Percentiles rank a stretch among this genome's conserved stretches.
Evolutionary conservation across 1,284 basidiomycete genomes (phyloP).

Genomic region (Porogramme epimiltina): DNA sequence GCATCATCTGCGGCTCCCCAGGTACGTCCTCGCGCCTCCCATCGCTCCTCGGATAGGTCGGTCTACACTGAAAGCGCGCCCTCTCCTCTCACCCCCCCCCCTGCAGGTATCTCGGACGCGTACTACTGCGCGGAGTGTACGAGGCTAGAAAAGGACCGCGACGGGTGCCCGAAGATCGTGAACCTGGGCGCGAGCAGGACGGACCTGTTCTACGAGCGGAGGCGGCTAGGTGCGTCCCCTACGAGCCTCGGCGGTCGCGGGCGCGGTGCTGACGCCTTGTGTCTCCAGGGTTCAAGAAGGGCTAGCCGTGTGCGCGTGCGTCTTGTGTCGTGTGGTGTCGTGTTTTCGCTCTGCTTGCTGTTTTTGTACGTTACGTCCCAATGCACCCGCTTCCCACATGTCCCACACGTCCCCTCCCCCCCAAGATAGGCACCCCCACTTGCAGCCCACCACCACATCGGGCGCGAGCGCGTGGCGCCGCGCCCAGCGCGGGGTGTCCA

Average conservation of each 20-base stretch:
- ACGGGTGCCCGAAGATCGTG: conserved; percentile 99
- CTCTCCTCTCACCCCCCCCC: background rate
- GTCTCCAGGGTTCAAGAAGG: conserved; percentile 75
- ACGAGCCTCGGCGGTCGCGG: background rate
- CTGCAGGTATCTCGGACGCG: conserved; percentile 91
- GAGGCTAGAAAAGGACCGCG: conserved; percentile 93
- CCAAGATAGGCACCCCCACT: no score
- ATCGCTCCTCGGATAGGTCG: background rate
- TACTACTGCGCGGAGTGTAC: conserved; percentile 98
- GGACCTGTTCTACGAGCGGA: conserved; percentile 87
- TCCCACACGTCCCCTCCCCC: no score
- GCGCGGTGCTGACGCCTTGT: background rate
- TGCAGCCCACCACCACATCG: no score
- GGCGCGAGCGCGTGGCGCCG: no score
- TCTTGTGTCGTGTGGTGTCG: background rate
- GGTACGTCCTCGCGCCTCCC: conserved; percentile 52
- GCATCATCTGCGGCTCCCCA: conserved; percentile 95
- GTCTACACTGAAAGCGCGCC: no score
- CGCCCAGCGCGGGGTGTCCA: no score
- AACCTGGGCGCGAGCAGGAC: conserved; percentile 91
- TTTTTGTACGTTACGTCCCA: no score
- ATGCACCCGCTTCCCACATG: no score
- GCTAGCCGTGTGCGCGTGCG: conserved; percentile 39
- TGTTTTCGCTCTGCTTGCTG: background rate
- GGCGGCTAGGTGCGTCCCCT: conserved; percentile 64